Conservation (phyloP, 345 rosid species). For the Isatis tinctoria region DNA sequence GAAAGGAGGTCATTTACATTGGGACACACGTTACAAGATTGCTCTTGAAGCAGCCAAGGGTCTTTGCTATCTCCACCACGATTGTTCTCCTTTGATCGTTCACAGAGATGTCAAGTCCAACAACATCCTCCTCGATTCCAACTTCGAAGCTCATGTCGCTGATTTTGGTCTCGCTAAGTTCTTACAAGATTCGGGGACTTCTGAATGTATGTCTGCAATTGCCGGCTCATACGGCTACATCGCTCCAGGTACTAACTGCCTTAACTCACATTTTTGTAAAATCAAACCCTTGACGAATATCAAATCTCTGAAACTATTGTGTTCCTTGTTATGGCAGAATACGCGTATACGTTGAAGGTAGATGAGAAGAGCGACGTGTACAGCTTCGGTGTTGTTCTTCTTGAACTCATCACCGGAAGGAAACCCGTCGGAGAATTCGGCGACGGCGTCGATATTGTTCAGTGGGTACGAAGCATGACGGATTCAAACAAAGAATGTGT, state of each 20-base stretch:
- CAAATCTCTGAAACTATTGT: background rate
- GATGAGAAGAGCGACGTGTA: conserved; percentile 97
- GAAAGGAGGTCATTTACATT: conserved; percentile 78
- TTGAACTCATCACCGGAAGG: conserved; percentile 70
- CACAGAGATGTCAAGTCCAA: conserved; percentile 83
- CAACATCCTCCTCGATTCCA: conserved; percentile 71
- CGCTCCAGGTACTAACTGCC: conserved; percentile 69
- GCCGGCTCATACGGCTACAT: conserved; percentile 96
- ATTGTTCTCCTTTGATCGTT: conserved; percentile 72
- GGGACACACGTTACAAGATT: conserved; percentile 76
- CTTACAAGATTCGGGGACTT: conserved; percentile 75
- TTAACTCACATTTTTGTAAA: background rate
- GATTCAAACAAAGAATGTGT: conserved; percentile 79
- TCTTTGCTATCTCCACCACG: conserved; percentile 80
- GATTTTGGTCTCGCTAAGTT: conserved; percentile 92
- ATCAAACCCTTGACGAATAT: background rate
- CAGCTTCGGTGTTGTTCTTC: conserved; percentile 85
- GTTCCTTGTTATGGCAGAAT: conserved; percentile 43
- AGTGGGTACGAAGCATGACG: conserved; percentile 84
- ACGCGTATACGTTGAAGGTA: conserved; percentile 88
- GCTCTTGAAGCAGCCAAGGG: conserved; percentile 84
- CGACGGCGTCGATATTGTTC: conserved; percentile 93
- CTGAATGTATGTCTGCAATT: conserved; percentile 92
- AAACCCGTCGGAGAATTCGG: conserved; percentile 96
- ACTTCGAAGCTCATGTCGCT: conserved; percentile 83